phyloP scores from a whole-genome alignment of 441 rosid species.

The Mallotus repandus region DNA sequence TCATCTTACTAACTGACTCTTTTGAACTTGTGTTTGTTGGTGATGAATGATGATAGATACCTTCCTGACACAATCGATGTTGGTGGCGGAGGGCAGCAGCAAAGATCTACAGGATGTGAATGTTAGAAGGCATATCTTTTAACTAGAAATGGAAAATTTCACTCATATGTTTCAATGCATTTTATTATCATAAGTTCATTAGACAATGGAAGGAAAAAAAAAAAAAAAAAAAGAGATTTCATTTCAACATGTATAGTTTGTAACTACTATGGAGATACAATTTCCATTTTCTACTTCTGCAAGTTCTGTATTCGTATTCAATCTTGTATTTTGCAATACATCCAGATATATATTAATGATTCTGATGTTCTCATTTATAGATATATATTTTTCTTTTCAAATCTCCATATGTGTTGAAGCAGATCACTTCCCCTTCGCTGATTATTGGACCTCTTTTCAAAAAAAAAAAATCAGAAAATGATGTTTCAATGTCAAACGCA shows the following conservation, averaged over 20 bases:
- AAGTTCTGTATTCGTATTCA: background rate
- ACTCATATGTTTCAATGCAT: background rate
- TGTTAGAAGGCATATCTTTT: slow-evolving; percentile 33
- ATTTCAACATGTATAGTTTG: slow-evolving; percentile 17
- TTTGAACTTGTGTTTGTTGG: slow-evolving; percentile 18
- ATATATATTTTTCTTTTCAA: too few species aligned
- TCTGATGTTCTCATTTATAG: background rate
- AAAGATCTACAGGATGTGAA: slow-evolving; percentile 69
- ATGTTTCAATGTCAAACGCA: too few species aligned
- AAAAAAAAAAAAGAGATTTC: too few species aligned
- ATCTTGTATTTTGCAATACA: background rate
- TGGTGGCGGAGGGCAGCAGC: slow-evolving; percentile 49
- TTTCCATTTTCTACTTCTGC: background rate
- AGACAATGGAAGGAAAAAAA: too few species aligned
- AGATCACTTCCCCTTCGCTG: too few species aligned
- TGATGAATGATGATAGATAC: slow-evolving; percentile 41
- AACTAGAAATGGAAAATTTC: background rate
- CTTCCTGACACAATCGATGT: slow-evolving; percentile 75
- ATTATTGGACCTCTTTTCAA: too few species aligned
- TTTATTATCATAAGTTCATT: too few species aligned
- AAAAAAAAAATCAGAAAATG: too few species aligned
- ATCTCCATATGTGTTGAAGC: too few species aligned
- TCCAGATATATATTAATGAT: background rate
- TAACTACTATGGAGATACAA: slow-evolving; percentile 5
- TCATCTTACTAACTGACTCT: too few species aligned